A percentile compares a stretch with the other conserved stretches of the same genome.
Conservation (phyloP, 2,329 filamentous ascomycete species). For the Cladorrhinum sp. region DNA sequence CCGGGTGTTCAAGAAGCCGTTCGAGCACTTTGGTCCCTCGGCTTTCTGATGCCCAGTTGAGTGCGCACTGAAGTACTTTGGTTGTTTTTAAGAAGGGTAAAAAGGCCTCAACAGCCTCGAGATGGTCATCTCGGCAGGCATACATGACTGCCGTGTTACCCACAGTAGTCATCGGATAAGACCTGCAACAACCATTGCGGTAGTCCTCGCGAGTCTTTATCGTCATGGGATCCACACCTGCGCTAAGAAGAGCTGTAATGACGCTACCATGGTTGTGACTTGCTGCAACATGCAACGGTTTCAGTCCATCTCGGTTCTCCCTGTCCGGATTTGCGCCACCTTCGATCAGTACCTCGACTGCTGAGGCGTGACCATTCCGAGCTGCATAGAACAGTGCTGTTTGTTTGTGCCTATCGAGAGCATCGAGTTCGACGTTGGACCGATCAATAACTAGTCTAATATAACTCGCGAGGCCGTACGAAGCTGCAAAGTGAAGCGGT, state of each 20-base stretch:
- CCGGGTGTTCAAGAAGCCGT: conserved; percentile 31
- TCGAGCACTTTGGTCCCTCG: conserved; percentile 28
- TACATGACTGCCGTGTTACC: conserved; percentile 33
- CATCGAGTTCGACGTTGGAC: conserved; percentile 17
- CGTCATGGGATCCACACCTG: conserved; percentile 36
- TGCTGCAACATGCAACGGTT: conserved; percentile 38
- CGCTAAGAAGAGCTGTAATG: conserved; percentile 32
- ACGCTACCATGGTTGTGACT: conserved; percentile 30
- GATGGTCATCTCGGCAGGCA: conserved; percentile 30
- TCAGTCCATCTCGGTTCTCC: conserved; percentile 28
- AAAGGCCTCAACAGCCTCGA: conserved; percentile 29
- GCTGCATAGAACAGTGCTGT: conserved; percentile 32
- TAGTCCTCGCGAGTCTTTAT: conserved; percentile 25
- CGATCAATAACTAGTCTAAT: too few species aligned
- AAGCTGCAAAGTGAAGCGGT: conserved; percentile 14
- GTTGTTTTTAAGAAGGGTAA: conserved; percentile 29
- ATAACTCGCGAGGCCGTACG: conserved; percentile 13
- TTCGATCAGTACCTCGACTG: conserved; percentile 23
- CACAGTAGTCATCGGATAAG: conserved; percentile 9
- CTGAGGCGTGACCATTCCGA: conserved; percentile 19
- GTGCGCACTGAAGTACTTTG: too few species aligned
- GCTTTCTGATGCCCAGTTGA: too few species aligned
- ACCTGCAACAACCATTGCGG: conserved; percentile 13
- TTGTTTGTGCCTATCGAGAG: conserved; percentile 21
- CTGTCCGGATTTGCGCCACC: conserved; percentile 30